phyloP scores from a whole-genome alignment of 129 eudicot genomes.

The Centrapalus pauciflorus region DNA sequence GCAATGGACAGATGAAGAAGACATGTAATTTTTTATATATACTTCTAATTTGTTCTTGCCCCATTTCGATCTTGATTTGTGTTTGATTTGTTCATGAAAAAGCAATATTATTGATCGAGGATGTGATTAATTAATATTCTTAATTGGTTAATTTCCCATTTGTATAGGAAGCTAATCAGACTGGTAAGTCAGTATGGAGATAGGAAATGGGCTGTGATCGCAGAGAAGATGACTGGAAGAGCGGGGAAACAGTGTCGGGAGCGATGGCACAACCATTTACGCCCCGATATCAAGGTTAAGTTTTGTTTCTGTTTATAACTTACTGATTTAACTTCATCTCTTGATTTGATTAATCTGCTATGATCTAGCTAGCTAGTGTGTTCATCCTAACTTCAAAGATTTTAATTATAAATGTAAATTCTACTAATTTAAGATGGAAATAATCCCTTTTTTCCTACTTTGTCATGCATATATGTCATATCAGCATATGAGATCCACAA shows the following conservation, averaged over 20 bases:
- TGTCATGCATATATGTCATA: neutral
- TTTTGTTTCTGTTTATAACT: conserved; percentile 22
- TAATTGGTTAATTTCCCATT: neutral
- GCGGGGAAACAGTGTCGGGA: conserved; percentile 80
- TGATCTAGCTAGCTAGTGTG: neutral
- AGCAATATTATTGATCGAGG: neutral
- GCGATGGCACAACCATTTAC: conserved; percentile 69
- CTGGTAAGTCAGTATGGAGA: conserved; percentile 53
- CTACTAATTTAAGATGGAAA: conserved; percentile 5
- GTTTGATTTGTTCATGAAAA: neutral
- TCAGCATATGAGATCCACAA: conserved; percentile 14
- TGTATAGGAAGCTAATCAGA: conserved; percentile 30
- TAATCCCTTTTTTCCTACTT: neutral
- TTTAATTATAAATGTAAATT: neutral
- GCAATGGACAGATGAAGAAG: conserved; percentile 75
- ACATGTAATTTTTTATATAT: conserved; percentile 28
- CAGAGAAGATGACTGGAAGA: conserved; percentile 48
- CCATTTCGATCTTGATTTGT: neutral
- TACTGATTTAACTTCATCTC: neutral
- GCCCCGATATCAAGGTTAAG: conserved; percentile 80
- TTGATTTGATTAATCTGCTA: neutral
- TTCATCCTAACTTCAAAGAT: neutral
- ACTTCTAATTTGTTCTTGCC: neutral
- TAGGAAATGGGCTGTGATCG: conserved; percentile 60
- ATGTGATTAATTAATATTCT: neutral